Base-by-base conservation (phyloP, 1,139 yeast species). In the Saccharomyces hybrid region DNA sequence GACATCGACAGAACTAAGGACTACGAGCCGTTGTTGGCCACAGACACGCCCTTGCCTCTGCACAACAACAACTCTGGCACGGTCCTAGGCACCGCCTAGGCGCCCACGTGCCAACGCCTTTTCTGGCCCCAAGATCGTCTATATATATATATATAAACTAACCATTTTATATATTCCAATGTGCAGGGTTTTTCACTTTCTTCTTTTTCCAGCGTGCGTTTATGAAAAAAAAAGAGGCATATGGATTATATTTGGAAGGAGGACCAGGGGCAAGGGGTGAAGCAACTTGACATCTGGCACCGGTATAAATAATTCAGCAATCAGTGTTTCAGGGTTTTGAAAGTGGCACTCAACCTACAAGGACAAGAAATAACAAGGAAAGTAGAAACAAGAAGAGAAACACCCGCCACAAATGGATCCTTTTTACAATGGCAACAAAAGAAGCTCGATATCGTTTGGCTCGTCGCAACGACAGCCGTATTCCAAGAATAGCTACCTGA, bases 1-100 rank as follows among this genome's bases (percentile, higher is more conserved):
- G 83, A 79, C 38, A 82, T 83, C 6, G 71, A 76, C 47, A 57
- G 63, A 48, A 16, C 65, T 5, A 69, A 64, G 47, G 70, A 62
- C 54, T 65, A 53, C 64, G 48, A 46, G 23, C 54, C 62, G 11
- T 27, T 57, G 11, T 55, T 57, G 51, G 48, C 46, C 27, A 50
- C 51, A 23, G 44, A 47, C n/a, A 55, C 52, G 25, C 51, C 49
- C 23, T 41, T 55, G 16, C 47, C 58, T 47, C 62, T 62, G 26
- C 48, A 55, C 26, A 47, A 62, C 66, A 23, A 68, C 72, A 69
- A 59, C 13, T 49, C 44, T 4, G 53, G 51, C 5, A 51, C 47
- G 23, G 51, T 50, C 6, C 42, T 55, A 7, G 57, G 57, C 2
- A 51, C 52, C 11, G 42, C 34, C 8, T 52, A 46, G 27, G 6